Conservation (phyloP, 345 rosid species). For the Eucalyptus pauciflora region DNA sequence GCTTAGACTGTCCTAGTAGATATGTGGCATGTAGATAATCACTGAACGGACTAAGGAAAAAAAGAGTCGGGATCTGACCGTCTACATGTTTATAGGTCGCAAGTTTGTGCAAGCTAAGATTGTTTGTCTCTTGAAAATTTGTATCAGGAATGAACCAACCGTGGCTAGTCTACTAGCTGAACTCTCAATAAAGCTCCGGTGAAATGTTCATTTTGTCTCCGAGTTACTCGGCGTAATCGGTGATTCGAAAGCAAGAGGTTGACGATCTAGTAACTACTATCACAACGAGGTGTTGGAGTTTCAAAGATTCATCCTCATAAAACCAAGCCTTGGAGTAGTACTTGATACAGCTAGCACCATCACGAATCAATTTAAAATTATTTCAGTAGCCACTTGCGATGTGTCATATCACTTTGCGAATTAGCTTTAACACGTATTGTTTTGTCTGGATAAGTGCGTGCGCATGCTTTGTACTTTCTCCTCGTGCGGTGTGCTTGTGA, state of each 20-base stretch:
- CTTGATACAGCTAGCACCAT: background rate
- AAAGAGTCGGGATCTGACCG: background rate
- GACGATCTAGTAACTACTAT: background rate
- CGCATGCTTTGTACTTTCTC: background rate
- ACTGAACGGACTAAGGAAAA: background rate
- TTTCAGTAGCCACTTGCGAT: background rate
- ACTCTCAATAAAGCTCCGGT: too few relatives aligned
- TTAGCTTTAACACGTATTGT: background rate
- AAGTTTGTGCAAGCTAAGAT: background rate
- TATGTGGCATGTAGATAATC: background rate
- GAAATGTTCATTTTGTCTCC: too few relatives aligned
- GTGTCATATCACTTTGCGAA: background rate
- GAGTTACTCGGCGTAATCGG: too few relatives aligned
- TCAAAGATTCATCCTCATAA: background rate
- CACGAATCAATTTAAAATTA: background rate
- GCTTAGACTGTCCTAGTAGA: background rate
- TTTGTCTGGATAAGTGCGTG: background rate
- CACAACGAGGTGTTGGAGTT: background rate
- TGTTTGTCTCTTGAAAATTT: too few relatives aligned
- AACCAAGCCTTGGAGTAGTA: background rate
- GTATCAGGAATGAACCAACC: too few relatives aligned
- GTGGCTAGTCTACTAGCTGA: too few relatives aligned
- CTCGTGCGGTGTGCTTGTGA: background rate
- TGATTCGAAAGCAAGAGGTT: too few relatives aligned
- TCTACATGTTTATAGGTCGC: background rate